A percentile compares a stretch with the other conserved stretches of the same genome.
Conservation (phyloP, 352 stramenopile species). For the Saprolegnia diclina region DNA sequence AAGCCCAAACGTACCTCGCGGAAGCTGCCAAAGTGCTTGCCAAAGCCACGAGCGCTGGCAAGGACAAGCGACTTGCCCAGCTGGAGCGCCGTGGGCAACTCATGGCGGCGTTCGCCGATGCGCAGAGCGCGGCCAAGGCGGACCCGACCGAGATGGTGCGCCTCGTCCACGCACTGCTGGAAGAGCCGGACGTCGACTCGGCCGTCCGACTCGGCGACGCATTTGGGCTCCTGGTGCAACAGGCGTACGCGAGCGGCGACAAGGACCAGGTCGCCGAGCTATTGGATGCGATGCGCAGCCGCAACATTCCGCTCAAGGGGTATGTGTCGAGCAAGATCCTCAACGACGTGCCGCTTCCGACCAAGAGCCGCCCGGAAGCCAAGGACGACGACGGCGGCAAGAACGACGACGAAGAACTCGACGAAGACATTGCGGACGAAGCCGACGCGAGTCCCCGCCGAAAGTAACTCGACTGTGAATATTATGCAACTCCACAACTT, state of each 20-base stretch:
- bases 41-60: conserved; percentile 66
- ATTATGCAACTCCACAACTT: background rate
- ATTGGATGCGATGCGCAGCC: conserved; percentile 74
- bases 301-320: conserved; percentile 51
- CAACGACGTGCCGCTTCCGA: conserved; percentile 46
- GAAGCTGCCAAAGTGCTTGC: conserved; percentile 83
- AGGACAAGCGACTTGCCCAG: conserved; percentile 54
- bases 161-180: conserved; percentile 75
- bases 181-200: conserved; percentile 75
- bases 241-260: conserved; percentile 62
- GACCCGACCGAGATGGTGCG: conserved; percentile 66
- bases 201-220: conserved; percentile 86
- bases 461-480: conserved; percentile 11
- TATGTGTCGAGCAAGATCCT: conserved; percentile 72
- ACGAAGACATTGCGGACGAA: conserved; percentile 75
- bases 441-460: conserved; percentile 30
- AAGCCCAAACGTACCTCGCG: conserved; percentile 84
- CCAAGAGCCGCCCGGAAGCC: conserved; percentile 33
- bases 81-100: conserved; percentile 60
- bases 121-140: conserved; percentile 47
- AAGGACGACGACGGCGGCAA: conserved; percentile 32
- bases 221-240: conserved; percentile 82
- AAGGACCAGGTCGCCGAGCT: conserved; percentile 55
- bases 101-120: conserved; percentile 84
- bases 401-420: conserved; percentile 59